Evolutionary conservation across 1,139 yeast genomes (phyloP), one percentile per base, ranked within the genome.

Genomic region (Saccharomyces hybrid): DNA sequence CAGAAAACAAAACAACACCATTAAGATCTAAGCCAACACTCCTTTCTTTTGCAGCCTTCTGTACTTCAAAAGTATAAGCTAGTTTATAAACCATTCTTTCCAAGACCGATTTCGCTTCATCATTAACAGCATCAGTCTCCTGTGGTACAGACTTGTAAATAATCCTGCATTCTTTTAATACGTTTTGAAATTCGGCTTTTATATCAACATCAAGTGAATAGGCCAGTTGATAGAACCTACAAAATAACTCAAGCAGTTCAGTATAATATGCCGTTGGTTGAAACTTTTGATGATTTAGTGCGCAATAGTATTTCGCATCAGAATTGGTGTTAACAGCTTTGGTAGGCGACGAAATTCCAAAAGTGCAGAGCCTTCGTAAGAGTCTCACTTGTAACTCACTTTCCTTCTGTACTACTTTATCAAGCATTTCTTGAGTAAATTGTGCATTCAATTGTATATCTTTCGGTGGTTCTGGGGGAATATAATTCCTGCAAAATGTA

Each of bases 401-500:
- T 21, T 71, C 68, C 44, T 69, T 69, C 4, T 71, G 48, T 7
- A 46, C 44, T n/a, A 63, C 52, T 24, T 58, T 58, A 32, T 71
- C 68, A 1, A 67, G 65, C 42, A 85, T 89, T 62, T 83, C 86
- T 6, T 74, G 76, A 14, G 54, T 27, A 9, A 64, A 47, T 12
- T 58, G 62, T 42, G 70, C 68, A 0, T 52, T 50, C 14, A 50
- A 50, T 12, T 52, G 47, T 9, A 59, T 34, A 28, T 59, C 58
- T 34, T 47, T 46, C 11, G 67, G 64, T 7, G 60, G 83, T 32
- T 73, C 67, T 0, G 83, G 80, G 16, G 83, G 77, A 3, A 67
- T 65, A 67, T 87, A 90, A 63, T 84, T 88, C 60, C 95, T 79
- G 8, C 84, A 80, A 67, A 89, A 86, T 14, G 80, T 71, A 66